Conservation (phyloP, 352 stramenopile genomes). For the Phytophthora melonis region DNA sequence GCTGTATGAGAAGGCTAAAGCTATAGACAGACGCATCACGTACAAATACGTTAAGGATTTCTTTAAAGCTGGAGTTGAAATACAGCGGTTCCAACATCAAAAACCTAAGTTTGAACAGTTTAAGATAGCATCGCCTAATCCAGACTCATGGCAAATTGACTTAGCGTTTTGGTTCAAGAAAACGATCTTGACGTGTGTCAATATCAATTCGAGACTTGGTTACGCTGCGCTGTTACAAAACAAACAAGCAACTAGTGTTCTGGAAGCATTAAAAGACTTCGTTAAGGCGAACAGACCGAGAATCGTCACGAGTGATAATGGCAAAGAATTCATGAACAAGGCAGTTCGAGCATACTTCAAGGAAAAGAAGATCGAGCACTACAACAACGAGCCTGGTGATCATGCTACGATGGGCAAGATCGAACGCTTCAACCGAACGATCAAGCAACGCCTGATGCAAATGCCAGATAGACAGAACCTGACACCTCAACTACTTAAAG, state of each 20-base stretch:
- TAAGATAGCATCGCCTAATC: constrained; percentile 25
- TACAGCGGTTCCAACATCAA: constrained; percentile 26
- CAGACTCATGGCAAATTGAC: constrained; percentile 34
- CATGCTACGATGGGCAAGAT: constrained; percentile 35
- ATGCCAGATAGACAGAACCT: constrained; percentile 6
- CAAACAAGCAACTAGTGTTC: constrained; percentile 16
- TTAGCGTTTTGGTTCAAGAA: constrained; percentile 20
- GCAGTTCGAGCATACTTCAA: too few species aligned
- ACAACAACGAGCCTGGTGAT: constrained; percentile 35
- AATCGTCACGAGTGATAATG: constrained; percentile 35
- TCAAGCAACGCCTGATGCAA: constrained; percentile 30
- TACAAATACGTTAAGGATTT: too few species aligned
- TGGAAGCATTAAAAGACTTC: constrained; percentile 22
- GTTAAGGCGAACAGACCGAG: constrained; percentile 14
- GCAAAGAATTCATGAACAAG: constrained; percentile 25
- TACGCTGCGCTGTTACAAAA: constrained; percentile 16
- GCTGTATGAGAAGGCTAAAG: too few species aligned
- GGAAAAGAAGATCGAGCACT: constrained; percentile 23
- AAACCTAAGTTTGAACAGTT: constrained; percentile 4
- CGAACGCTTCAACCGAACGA: constrained; percentile 36
- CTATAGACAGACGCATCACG: too few species aligned
- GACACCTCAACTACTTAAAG: constrained; percentile 9
- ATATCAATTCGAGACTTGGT: constrained; percentile 42
- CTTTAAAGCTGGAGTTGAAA: too few species aligned
- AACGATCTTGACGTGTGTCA: constrained; percentile 22